Base-by-base conservation (phyloP, 306 rosid genomes). In the Erythrophleum fordii region DNA sequence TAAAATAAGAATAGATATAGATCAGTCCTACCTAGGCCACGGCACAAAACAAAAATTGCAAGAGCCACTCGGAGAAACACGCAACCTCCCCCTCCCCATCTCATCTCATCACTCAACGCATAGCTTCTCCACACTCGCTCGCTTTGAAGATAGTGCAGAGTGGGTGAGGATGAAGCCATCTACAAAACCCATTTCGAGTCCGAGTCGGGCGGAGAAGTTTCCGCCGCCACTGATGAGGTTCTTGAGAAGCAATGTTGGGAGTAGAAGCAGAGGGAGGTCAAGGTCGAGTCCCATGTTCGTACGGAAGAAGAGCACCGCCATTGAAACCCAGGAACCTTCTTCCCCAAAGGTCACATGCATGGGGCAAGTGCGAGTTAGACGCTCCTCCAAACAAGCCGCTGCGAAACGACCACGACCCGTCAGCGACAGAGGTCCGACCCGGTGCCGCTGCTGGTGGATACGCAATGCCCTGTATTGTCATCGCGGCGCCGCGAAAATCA, bases 281-380 rank as follows among this genome's bases (percentile, higher is more conserved):
- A 90, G 88, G 46, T 69, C 95, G 6, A 92, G 88, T 71, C 86
- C 99, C 14, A 84, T 95, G 84, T 92, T 95, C 55, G 66, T 90
- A n/a, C 78, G 90, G 46, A 92, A 85, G 87, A 95, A 89, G 80
- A 91, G 68, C 85, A 12, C 86, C 16, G 69, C 89, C 80, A 82
- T 83, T 52, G 97, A 91, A 82, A 90, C 97, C 6, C 97, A 89
- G 77, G 98, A 95, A 84, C 99, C 99, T 1, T 87, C 98, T 60
- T 95, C 98, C 45, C 98, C 97, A 0, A 95, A 95, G 49, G 98
- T 95, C 72, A 95, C 98, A 1, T 95, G 98, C 92, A 94, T 94
- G 91, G 98, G 98, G 0, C 97, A 92, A 67, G 98, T 94, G 5
- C 87, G 92, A 8, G 92, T 88, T 48, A 70, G 77, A 48, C 83